phyloP scores from a whole-genome alignment of 345 rosid genomes.

The Euphorbia peplus region DNA sequence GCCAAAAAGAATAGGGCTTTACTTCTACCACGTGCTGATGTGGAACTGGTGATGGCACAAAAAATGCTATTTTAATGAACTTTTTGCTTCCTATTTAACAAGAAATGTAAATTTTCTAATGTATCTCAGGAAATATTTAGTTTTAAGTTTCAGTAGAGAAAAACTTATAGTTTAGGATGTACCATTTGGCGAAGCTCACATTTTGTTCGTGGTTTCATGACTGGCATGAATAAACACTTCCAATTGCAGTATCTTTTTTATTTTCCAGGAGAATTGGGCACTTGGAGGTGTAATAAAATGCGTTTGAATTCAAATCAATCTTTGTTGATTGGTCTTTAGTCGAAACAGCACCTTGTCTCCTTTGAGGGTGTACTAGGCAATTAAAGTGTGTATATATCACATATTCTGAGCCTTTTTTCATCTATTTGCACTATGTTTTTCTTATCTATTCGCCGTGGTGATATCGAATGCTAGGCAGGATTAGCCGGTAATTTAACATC shows the following conservation, averaged over 20 bases:
- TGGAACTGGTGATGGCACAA: too few species aligned
- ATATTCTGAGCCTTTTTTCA: background rate
- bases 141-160: background rate
- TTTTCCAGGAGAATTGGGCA: background rate
- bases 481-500: too few species aligned
- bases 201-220: background rate
- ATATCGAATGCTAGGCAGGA: too few species aligned
- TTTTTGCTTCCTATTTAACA: background rate
- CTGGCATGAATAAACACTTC: background rate
- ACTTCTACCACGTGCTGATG: too few species aligned
- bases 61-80: too few species aligned
- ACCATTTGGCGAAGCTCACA: background rate
- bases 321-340: background rate
- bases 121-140: background rate
- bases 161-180: background rate
- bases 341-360: background rate
- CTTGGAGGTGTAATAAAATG: slow-evolving; percentile 5
- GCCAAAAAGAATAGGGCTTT: too few species aligned
- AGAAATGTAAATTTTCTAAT: background rate
- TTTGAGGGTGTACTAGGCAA: background rate
- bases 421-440: too few species aligned
- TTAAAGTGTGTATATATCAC: background rate
- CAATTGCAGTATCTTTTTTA: background rate
- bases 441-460: too few species aligned
- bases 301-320: background rate